Evolutionary conservation across 2,329 filamentous ascomycete genomes (phyloP).

Genomic region (Ceratocystis albifundus): DNA sequence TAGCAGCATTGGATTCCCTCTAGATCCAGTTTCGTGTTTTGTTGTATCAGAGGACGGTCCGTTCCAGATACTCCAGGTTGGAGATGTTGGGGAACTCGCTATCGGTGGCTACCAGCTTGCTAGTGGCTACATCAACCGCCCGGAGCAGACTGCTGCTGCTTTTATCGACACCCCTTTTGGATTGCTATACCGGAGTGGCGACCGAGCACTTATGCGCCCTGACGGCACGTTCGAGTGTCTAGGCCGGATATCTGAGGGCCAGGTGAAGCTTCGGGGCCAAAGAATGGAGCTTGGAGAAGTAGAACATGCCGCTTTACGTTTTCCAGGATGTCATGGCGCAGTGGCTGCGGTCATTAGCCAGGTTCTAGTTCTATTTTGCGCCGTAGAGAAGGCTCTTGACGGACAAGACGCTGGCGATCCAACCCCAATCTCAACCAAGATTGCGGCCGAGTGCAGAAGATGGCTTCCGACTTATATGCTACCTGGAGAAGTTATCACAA

Average conservation of each 20-base stretch:
- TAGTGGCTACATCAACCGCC: slow-evolving; percentile 67
- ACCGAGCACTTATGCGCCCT: slow-evolving; percentile 58
- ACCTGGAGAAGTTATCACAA: slow-evolving; percentile 57
- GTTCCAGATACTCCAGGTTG: slow-evolving; percentile 49
- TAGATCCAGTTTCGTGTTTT: slow-evolving; percentile 72
- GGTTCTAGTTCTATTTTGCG: slow-evolving; percentile 63
- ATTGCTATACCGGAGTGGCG: slow-evolving; percentile 69
- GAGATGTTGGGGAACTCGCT: slow-evolving; percentile 65
- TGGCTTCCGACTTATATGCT: slow-evolving; percentile 82
- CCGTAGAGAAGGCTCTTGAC: slow-evolving; percentile 30
- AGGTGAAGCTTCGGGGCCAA: slow-evolving; percentile 79
- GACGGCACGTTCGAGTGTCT: slow-evolving; percentile 70
- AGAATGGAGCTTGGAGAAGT: slow-evolving; percentile 70
- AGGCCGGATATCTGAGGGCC: slow-evolving; percentile 65
- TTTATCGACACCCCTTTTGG: slow-evolving; percentile 62
- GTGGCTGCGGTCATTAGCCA: slow-evolving; percentile 56
- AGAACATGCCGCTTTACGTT: slow-evolving; percentile 55
- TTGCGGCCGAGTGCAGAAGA: slow-evolving; percentile 50
- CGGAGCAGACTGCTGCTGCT: slow-evolving; percentile 57
- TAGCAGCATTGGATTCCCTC: slow-evolving; percentile 62
- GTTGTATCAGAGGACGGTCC: slow-evolving; percentile 43
- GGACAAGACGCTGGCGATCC: neutral
- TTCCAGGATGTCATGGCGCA: slow-evolving; percentile 50
- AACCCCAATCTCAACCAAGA: slow-evolving; percentile 22
- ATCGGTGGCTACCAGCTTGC: slow-evolving; percentile 73